Evolutionary conservation across 352 stramenopile species (phyloP).

Genomic region (Thalassiosira mediterranea): DNA sequence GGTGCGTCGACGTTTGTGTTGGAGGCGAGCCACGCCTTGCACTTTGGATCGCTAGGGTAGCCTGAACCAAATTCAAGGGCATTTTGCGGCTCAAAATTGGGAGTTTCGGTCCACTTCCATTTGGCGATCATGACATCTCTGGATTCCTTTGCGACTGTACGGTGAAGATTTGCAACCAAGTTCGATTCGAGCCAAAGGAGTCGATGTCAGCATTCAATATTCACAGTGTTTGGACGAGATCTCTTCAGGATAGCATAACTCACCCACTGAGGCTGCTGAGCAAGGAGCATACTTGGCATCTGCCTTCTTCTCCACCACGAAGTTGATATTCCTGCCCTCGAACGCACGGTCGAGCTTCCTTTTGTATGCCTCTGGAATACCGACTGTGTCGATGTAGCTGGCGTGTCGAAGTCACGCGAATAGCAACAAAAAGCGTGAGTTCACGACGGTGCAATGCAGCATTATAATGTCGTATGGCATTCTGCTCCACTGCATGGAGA

Average conservation of each 20-base stretch:
- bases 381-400: slow-evolving; percentile 96
- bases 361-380: slow-evolving; percentile 90
- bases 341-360: slow-evolving; percentile 87
- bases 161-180: too few relatives aligned
- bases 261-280: slow-evolving; percentile 72
- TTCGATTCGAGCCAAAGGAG: too few relatives aligned
- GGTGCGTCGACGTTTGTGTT: slow-evolving; percentile 85
- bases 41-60: slow-evolving; percentile 93
- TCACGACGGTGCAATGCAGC: too few relatives aligned
- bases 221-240: too few relatives aligned
- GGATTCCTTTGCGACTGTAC: slow-evolving; percentile 92
- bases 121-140: slow-evolving; percentile 88
- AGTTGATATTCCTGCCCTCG: slow-evolving; percentile 85
- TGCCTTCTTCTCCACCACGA: slow-evolving; percentile 95
- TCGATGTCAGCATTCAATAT: too few relatives aligned
- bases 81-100: slow-evolving; percentile 80
- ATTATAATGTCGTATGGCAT: too few relatives aligned
- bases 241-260: too few relatives aligned
- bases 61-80: slow-evolving; percentile 61
- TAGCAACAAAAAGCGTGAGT: too few relatives aligned
- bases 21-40: slow-evolving; percentile 86
- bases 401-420: too few relatives aligned
- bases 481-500: too few relatives aligned
- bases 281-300: slow-evolving; percentile 91
- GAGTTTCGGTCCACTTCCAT: slow-evolving; percentile 89